Evolutionary conservation across 805 yeast species (phyloP), one percentile per base, ranked within the genome.

Genomic region (Cyberlindnera subsufficiens): DNA sequence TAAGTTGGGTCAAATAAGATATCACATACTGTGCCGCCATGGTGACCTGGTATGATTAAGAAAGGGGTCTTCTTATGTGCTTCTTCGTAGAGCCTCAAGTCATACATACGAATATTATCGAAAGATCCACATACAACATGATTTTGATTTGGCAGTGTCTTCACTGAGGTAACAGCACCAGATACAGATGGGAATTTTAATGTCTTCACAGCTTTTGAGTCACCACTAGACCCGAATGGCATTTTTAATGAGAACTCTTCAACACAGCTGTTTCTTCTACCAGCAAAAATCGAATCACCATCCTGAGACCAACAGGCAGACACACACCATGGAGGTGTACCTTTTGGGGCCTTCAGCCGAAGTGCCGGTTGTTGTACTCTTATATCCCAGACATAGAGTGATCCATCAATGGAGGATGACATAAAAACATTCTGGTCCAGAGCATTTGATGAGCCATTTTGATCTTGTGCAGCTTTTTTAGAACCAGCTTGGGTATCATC

Each of bases 291-390:
- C 34, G 67, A 71, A 43, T 86, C 81, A 10, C 99, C 99, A 54
- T 83, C 82, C 40, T 69, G 69, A 8, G 96, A 82, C 97, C 98
- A 91, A 43, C 86, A 78, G 0, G 96, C 78, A 7, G 87, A 76
- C 74, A 84, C 80, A 61, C 96, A 84, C 98, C 98, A 93, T 0
- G 98, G 98, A 0, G 98, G 96, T 0, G 83, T 74, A 1, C 77
- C 78, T 9, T 73, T 66, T 1, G 87, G 81, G 1, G 81, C 74
- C 18, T 63, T 72, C 13, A 80, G 59, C 32, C 69, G 70, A 15
- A 80, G 57, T 0, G 72, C 80, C 4, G 71, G 65, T 0, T 67
- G 62, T 4, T 56, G 45, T 2, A 66, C 60, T 44, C 99, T 72
- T 5, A 74, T 64, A 60, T 93, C 99, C 96, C 96, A 90, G 5